Evolutionary conservation across 306 rosid species (phyloP).

Genomic region (Vigna hirtella): DNA sequence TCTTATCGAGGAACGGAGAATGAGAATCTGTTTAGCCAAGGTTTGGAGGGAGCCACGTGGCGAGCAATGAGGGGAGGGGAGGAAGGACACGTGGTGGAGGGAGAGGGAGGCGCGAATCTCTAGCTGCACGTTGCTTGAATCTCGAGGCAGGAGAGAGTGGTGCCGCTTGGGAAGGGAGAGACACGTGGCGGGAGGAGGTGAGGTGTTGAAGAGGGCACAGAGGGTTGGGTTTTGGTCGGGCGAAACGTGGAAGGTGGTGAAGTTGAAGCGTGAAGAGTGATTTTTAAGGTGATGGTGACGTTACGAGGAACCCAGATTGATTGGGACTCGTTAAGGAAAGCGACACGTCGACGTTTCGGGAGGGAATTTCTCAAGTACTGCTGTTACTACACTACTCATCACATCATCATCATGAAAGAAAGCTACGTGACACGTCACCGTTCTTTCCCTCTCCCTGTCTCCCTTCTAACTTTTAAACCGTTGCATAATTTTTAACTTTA

Average conservation of each 20-base stretch:
- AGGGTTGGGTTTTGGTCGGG: neutral
- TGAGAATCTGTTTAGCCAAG: constrained; percentile 15
- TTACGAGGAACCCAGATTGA: neutral
- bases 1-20: constrained; percentile 17
- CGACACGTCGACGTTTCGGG: neutral
- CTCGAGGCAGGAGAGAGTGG: neutral
- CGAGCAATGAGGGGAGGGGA: neutral
- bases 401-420: too few relatives aligned
- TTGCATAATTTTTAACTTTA: too few relatives aligned
- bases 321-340: constrained; percentile 4
- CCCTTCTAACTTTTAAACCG: too few relatives aligned
- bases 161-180: neutral
- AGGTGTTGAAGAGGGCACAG: neutral
- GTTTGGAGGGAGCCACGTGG: neutral
- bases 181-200: neutral
- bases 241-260: constrained; percentile 9
- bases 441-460: too few relatives aligned
- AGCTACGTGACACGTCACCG: too few relatives aligned
- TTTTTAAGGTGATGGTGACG: constrained; percentile 15
- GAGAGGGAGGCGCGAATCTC: neutral
- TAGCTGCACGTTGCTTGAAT: neutral
- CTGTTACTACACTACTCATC: too few relatives aligned
- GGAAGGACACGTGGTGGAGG: neutral
- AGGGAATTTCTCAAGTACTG: neutral
- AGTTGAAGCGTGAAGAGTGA: neutral